Evolutionary conservation across 306 rosid genomes (phyloP), one percentile per base, ranked within the genome.

Genomic region (Begonia masoniana): DNA sequence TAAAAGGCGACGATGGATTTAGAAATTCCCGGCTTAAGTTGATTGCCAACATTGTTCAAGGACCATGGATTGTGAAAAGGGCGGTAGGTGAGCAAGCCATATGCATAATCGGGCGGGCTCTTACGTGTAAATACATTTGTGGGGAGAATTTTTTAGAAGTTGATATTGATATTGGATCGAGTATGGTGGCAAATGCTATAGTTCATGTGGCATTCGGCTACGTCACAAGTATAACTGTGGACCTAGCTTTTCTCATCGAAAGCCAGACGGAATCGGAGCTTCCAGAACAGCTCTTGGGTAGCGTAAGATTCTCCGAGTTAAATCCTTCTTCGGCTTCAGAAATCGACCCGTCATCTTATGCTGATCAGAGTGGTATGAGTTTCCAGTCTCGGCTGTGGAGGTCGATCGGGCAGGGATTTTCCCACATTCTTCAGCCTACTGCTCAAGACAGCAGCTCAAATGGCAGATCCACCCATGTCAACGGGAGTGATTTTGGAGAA

Each of bases 51-150:
- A 65, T 85, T 62, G 82, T 80, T 42, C 69, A 71, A 47, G 88
- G 95, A 31, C 97, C 97, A 43, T 89, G 95, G 97, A 82, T 89
- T 61, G 95, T 89, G 48, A 78, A 73, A 65, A 82, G 73, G 68
- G 87, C 97, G 6, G 84, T 89, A 57, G 95, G 95, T 41, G 95
- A 89, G 75, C 97, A 82, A 70, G 95, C 94, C 10, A 82, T 89
- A 47, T 88, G 95, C 68, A 51, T 84, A 55, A 80, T 88, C n/a
- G 88, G 97, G 62, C 88, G 68, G 21, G 64, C 84, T 47, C 83
- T 89, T 60, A 36, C 83, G 13, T 89, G 94, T 65, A 80, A 70
- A 53, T 85, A 71, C 55, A 36, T 72, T 26, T 54, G 67, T 55
- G 64, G 69, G 31, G 78, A 78, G 17, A 76, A 73, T 74, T 85